These are phyloP conservation scores for Secale cereale DNA, from an alignment of 176 grass and related monocot genomes.

Conservation along the genomic window DNA sequence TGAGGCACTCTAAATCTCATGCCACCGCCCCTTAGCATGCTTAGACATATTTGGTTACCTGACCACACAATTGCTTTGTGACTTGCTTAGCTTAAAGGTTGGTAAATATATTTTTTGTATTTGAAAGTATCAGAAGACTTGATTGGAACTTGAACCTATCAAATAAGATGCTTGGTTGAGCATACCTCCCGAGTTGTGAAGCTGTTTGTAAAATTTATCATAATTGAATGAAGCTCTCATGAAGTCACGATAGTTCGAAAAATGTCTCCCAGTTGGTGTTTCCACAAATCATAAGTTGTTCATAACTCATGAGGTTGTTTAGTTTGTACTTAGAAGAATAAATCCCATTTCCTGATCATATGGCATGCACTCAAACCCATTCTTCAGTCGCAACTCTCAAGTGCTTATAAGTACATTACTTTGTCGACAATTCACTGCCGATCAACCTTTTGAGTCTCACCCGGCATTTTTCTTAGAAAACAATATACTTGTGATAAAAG, in stretches of 20 bases:
- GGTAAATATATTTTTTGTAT: not conserved
- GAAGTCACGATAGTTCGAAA: not conserved
- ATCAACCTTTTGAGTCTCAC: not conserved
- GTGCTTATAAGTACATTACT: not conserved
- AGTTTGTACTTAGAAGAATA: conserved; percentile 1
- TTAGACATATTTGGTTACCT: not conserved
- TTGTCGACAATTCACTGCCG: not conserved
- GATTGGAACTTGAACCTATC: not conserved
- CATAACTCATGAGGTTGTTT: not conserved
- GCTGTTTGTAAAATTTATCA: not conserved
- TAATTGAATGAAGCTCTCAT: not conserved
- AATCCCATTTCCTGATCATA: conserved; percentile 3
- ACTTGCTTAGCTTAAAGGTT: not conserved
- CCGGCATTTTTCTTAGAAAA: not conserved
- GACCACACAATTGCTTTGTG: not conserved
- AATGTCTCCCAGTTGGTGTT: not conserved
- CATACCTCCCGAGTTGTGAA: not conserved
- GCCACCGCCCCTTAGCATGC: not conserved
- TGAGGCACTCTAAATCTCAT: not conserved
- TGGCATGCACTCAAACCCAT: not conserved
- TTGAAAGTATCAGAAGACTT: not conserved
- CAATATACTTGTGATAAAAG: not conserved
- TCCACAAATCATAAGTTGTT: not conserved
- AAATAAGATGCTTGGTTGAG: not conserved
- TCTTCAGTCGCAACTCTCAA: not conserved